Evolutionary conservation across 2,329 filamentous ascomycete genomes (phyloP), one percentile per base, ranked within the genome.

Genomic region (Cercospora nicotianae): DNA sequence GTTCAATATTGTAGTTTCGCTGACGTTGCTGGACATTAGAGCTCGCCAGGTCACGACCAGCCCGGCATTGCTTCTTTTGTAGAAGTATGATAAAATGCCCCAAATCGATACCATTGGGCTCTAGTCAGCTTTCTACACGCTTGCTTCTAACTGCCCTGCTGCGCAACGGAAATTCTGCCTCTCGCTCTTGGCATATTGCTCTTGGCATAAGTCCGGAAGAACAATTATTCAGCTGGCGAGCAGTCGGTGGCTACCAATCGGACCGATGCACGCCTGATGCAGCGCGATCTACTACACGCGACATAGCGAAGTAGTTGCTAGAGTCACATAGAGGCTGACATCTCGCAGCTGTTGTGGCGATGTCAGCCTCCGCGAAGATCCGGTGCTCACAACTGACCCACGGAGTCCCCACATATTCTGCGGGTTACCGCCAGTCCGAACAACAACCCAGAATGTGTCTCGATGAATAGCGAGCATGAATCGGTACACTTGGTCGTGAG

Each of bases 351-450:
- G 61, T 20, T 31, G 61, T 63, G 39, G 48, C 31, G 60, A 45
- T 33, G 61, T 63, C 61, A 63, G 61, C 42, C 18, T 63, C 61
- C 61, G 61, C 61, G 61, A 53, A n/a, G 16, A 63, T 63, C 61
- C 61, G 61, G 42, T 16, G 42, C 10, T 33, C 31, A 23, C 61
- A 55, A 31, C 30, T 33, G 13, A 30, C n/a, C 39, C 60, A 48
- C 60, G 36, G 23, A 30, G 10, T 23, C 20, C 23, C 42, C 60
- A 51, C 60, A 48, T 63, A 30, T 48, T 63, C 26, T 55, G 45
- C 28, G 55, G 55, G 55, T 33, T 31, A 20, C 55, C 28, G 55
- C 8, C 10, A 31, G 28, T 33, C 51, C 55, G 48, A 57, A 64
- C 31, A 18, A 31, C 30, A 63, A 9, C 42, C 42, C 26, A 63